Evolutionary conservation across 1,139 yeast genomes (phyloP).

Genomic region (Debaryomycetaceae sp.): DNA sequence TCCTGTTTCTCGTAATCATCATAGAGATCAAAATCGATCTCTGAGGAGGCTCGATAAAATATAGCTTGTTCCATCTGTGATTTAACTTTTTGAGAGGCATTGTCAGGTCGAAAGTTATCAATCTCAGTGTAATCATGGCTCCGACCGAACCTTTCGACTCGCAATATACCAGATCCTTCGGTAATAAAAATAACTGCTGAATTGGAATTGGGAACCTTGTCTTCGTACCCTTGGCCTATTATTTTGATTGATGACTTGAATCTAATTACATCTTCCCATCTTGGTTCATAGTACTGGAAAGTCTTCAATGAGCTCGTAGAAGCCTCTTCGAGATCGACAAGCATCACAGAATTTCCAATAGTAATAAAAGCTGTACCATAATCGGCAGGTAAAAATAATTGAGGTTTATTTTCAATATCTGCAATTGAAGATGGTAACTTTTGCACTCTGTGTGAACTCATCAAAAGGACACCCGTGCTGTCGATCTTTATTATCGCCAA

Average conservation of each 20-base stretch:
- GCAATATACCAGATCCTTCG: slow-evolving; percentile 58
- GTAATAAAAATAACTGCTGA: slow-evolving; percentile 53
- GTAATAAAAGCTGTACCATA: slow-evolving; percentile 62
- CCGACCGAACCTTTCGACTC: slow-evolving; percentile 47
- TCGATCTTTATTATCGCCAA: slow-evolving; percentile 57
- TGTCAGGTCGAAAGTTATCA: slow-evolving; percentile 15
- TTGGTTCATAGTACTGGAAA: slow-evolving; percentile 46
- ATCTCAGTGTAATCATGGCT: slow-evolving; percentile 16
- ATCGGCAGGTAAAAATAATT: slow-evolving; percentile 58
- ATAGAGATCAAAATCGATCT: slow-evolving; percentile 57
- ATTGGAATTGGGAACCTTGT: slow-evolving; percentile 24
- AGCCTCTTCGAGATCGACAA: slow-evolving; percentile 52
- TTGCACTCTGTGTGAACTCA: slow-evolving; percentile 55
- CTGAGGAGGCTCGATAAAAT: slow-evolving; percentile 45
- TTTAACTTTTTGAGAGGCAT: slow-evolving; percentile 41
- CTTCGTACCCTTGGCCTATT: slow-evolving; percentile 60
- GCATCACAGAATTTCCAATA: slow-evolving; percentile 57
- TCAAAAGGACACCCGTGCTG: slow-evolving; percentile 49
- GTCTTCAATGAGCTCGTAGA: slow-evolving; percentile 21
- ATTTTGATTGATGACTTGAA: slow-evolving; percentile 53
- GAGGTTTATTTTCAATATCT: slow-evolving; percentile 37
- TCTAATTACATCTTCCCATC: slow-evolving; percentile 77
- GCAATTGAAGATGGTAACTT: slow-evolving; percentile 35
- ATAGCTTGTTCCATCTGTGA: slow-evolving; percentile 82
- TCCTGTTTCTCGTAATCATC: slow-evolving; percentile 31